Evolutionary conservation across 495 filamentous ascomycete species (phyloP), one percentile per base, ranked within the genome.

Genomic region (Trichoderma virens): DNA sequence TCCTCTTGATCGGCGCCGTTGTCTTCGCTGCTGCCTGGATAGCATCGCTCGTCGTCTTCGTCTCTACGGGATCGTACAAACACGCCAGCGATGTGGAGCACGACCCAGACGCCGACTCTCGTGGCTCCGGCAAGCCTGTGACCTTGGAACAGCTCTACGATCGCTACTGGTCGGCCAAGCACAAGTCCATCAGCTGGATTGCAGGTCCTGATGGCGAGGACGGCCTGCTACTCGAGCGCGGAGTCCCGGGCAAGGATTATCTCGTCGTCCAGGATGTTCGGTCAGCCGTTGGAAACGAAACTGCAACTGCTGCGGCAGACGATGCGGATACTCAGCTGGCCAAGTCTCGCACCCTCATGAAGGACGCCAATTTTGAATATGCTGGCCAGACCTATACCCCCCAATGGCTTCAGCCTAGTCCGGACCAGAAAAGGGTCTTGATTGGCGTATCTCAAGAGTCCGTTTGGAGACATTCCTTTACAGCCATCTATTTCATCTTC

Each of bases 381-480:
- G 79, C 77, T 25, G 81, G 74, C 9, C 67, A 79, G 60, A 69
- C 72, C 1, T 75, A 94, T 41, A 66, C 61, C 3, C 85, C 88
- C 11, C 72, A 69, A 30, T 75, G 80, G 65, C 83, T 86, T 7
- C 90, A 83, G 83, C 92, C 93, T 3, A 97, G 91, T 69, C 82
- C 85, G 32, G 84, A 98, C 72, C 75, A 96, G 67, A 88, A 88
- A 72, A 93, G 88, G 66, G 92, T 98, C 2, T 77, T 98, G 64
- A 75, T 97, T 34, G 79, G 86, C 41, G 93, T 92, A 5, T 79
- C 91, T 43, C 68, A 78, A 3, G 69, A 84, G 72, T 82, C 83
- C 64, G 93, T 95, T 68, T 98, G 92, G 92, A 83, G 94, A 67
- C 87, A 97, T 74, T 97, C 93, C 0, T 93, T 82, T 67, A 90